These are phyloP conservation scores for Podaxis sp. DNA, from an alignment of 768 basidiomycete genomes.

Conservation along the genomic window DNA sequence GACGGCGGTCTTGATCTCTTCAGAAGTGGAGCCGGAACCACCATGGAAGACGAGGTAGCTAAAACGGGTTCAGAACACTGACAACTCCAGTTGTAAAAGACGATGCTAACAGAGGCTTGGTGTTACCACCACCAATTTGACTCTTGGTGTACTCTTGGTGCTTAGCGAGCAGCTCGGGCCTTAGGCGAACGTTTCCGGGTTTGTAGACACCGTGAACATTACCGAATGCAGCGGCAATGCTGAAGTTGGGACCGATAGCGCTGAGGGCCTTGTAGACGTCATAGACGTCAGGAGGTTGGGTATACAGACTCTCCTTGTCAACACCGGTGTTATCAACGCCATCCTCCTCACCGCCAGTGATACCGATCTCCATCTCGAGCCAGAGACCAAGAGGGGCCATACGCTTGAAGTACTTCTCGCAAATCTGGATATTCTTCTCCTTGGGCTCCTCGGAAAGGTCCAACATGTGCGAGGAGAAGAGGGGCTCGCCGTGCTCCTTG, in stretches of 20 bases:
- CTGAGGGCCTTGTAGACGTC: slow-evolving; percentile 86
- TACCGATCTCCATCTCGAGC: slow-evolving; percentile 99
- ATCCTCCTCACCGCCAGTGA: slow-evolving; percentile 99
- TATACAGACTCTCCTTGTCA: slow-evolving; percentile 93
- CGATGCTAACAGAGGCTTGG: slow-evolving; percentile 76
- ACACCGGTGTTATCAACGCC: slow-evolving; percentile 97
- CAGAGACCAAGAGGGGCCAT: slow-evolving; percentile 90
- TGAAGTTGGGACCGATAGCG: slow-evolving; percentile 89
- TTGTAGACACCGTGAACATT: slow-evolving; percentile 99
- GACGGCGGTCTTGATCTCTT: slow-evolving; percentile 93
- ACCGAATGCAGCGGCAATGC: slow-evolving; percentile 96
- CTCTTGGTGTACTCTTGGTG: slow-evolving; percentile 78
- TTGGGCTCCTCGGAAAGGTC: slow-evolving; percentile 93
- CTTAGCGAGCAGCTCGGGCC: slow-evolving; percentile 87
- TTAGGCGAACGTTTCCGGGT: slow-evolving; percentile 94
- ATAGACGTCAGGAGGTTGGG: slow-evolving; percentile 94
- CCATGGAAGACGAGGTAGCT: slow-evolving; percentile 99
- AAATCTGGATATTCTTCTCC: slow-evolving; percentile 92
- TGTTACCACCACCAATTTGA: slow-evolving; percentile 60
- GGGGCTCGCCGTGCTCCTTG: slow-evolving; percentile 81
- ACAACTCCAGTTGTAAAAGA: not conserved
- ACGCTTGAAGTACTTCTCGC: slow-evolving; percentile 92
- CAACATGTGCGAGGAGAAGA: slow-evolving; percentile 98
- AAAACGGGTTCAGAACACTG: slow-evolving; percentile 4
- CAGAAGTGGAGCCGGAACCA: slow-evolving; percentile 95